phyloP scores from a whole-genome alignment of 2,329 filamentous ascomycete genomes.

The Fusarium cicatricum region DNA sequence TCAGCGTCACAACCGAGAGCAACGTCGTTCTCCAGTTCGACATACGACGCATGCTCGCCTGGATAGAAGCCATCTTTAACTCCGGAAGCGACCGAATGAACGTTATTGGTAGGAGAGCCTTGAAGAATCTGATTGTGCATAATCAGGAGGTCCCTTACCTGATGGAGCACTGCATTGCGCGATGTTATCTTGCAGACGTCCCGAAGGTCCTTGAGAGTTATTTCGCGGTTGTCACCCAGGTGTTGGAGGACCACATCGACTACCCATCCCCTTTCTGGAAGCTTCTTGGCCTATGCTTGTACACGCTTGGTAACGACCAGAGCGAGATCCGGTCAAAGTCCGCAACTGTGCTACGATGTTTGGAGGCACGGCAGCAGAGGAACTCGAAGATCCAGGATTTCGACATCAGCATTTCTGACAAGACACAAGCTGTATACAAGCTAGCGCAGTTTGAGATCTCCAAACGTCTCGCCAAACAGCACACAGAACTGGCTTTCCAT shows the following conservation, averaged over 20 bases:
- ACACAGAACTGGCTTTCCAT: constrained; percentile 88
- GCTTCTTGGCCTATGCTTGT: constrained; percentile 85
- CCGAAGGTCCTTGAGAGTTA: constrained; percentile 93
- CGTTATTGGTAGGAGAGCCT: constrained; percentile 83
- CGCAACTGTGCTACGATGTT: constrained; percentile 76
- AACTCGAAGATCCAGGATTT: constrained; percentile 96
- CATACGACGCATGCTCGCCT: constrained; percentile 88
- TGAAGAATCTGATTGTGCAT: constrained; percentile 89
- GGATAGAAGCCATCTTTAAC: constrained; percentile 95
- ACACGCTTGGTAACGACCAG: constrained; percentile 91
- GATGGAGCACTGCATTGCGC: constrained; percentile 87
- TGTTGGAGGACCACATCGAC: constrained; percentile 83
- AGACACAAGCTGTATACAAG: constrained; percentile 98
- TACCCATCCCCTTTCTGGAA: constrained; percentile 92
- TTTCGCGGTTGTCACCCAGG: constrained; percentile 89
- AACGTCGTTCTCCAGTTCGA: constrained; percentile 91
- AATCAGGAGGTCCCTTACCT: constrained; percentile 89
- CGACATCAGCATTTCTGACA: constrained; percentile 98
- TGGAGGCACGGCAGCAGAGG: constrained; percentile 80
- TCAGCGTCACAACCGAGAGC: constrained; percentile 88
- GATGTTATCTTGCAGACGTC: constrained; percentile 85
- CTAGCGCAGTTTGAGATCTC: constrained; percentile 97
- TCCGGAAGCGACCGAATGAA: constrained; percentile 92
- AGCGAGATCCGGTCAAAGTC: constrained; percentile 91
- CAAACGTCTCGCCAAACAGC: constrained; percentile 85